These are phyloP conservation scores for Dactylellina sp. DNA, from an alignment of 2,329 filamentous ascomycete species.

Conservation along the genomic window DNA sequence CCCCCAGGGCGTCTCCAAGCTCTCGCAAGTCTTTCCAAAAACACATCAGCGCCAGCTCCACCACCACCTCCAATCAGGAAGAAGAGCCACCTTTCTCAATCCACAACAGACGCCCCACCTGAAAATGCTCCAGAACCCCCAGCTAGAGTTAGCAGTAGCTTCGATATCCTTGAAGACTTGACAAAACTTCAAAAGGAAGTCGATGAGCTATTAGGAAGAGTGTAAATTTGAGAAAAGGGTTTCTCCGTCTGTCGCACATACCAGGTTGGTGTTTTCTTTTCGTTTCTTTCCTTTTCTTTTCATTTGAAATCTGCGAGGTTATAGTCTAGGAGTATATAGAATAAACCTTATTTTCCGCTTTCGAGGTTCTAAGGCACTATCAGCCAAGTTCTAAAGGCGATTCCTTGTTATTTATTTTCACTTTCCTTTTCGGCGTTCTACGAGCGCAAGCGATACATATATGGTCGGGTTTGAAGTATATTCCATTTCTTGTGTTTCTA, in stretches of 20 bases:
- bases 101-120: slow-evolving; percentile 54
- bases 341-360: too few relatives aligned
- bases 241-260: too few relatives aligned
- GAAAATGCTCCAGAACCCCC: slow-evolving; percentile 58
- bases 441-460: slow-evolving; percentile 27
- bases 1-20: slow-evolving; percentile 42
- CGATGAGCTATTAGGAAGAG: slow-evolving; percentile 71
- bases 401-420: neutral
- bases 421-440: slow-evolving; percentile 35
- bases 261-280: too few relatives aligned
- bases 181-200: slow-evolving; percentile 79
- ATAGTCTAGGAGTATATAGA: slow-evolving; percentile 12
- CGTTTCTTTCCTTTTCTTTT: too few relatives aligned
- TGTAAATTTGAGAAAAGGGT: neutral
- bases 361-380: too few relatives aligned
- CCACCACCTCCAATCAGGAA: slow-evolving; percentile 49
- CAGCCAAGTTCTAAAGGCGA: slow-evolving; percentile 16
- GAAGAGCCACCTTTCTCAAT: slow-evolving; percentile 45
- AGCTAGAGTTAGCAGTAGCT: slow-evolving; percentile 58
- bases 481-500: slow-evolving; percentile 2
- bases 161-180: slow-evolving; percentile 78
- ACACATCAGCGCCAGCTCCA: slow-evolving; percentile 44
- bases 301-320: too few relatives aligned
- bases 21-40: slow-evolving; percentile 55
- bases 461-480: neutral